These are phyloP conservation scores for Balakata baccata DNA, from an alignment of 345 rosid genomes.

Conservation along the genomic window DNA sequence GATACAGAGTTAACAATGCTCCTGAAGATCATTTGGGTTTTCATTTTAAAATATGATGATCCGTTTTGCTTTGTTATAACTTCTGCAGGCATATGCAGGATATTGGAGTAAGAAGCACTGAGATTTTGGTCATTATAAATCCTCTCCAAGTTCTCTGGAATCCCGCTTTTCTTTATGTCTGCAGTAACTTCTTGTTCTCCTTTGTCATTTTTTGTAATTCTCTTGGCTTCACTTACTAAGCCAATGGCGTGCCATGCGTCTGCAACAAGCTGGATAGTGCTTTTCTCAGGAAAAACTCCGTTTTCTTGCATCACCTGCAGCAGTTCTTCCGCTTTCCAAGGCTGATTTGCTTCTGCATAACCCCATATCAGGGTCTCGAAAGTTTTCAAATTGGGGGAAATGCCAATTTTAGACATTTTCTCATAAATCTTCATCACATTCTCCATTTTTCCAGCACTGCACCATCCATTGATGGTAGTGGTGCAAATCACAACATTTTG, in stretches of 20 bases:
- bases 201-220: constrained; percentile 32
- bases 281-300: constrained; percentile 49
- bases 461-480: constrained; percentile 79
- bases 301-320: constrained; percentile 58
- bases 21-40: constrained; percentile 33
- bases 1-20: constrained; percentile 20
- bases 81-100: constrained; percentile 32
- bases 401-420: constrained; percentile 54
- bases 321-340: constrained; percentile 78
- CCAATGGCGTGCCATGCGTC: constrained; percentile 83
- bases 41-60: constrained; percentile 24
- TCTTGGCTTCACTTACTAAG: constrained; percentile 48
- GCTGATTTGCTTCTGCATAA: constrained; percentile 76
- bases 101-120: constrained; percentile 27
- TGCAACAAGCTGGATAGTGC: constrained; percentile 65
- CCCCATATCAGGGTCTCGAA: constrained; percentile 93
- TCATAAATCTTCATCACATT: constrained; percentile 50
- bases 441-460: constrained; percentile 72
- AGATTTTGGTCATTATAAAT: constrained; percentile 27
- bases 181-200: constrained; percentile 23
- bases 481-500: constrained; percentile 89
- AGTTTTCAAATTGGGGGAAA: constrained; percentile 69
- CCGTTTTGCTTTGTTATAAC: constrained; percentile 27
- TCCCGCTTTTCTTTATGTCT: constrained; percentile 23
- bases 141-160: constrained; percentile 33